phyloP scores from a whole-genome alignment of 495 filamentous ascomycete genomes.

The Hyaloscypha bicolor region DNA sequence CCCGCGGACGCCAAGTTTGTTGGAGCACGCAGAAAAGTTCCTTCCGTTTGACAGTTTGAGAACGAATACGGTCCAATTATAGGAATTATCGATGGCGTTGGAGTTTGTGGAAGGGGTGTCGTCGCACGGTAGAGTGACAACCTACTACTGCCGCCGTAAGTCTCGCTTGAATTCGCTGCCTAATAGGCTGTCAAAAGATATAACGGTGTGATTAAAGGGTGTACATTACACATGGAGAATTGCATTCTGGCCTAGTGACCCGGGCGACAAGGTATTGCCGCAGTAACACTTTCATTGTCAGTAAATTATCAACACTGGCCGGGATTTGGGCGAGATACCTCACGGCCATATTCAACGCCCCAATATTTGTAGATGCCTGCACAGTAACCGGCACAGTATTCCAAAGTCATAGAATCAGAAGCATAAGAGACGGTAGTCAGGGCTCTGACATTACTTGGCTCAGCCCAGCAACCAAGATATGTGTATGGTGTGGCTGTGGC shows the following conservation, averaged over 20 bases:
- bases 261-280: conserved; percentile 1
- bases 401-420: conserved; percentile 13
- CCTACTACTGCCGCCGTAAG: background rate
- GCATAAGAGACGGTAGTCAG: conserved; percentile 22
- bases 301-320: background rate
- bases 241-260: background rate
- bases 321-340: background rate
- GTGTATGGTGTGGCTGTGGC: background rate
- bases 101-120: background rate
- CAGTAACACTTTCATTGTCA: conserved; percentile 8
- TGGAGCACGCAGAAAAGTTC: conserved; percentile 2
- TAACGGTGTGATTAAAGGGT: background rate
- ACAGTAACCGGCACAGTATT: background rate
- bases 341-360: background rate
- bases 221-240: background rate
- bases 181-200: no score
- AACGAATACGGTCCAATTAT: conserved; percentile 28
- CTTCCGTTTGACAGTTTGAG: conserved; percentile 24
- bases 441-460: conserved; percentile 31
- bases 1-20: background rate
- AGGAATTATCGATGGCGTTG: conserved; percentile 20
- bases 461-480: conserved; percentile 30
- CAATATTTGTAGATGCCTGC: conserved; percentile 1
- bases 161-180: no score
- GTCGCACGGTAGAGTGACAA: background rate